Conservation (phyloP, 2,329 filamentous ascomycete species). For the Thermothelomyces thermophilus region DNA sequence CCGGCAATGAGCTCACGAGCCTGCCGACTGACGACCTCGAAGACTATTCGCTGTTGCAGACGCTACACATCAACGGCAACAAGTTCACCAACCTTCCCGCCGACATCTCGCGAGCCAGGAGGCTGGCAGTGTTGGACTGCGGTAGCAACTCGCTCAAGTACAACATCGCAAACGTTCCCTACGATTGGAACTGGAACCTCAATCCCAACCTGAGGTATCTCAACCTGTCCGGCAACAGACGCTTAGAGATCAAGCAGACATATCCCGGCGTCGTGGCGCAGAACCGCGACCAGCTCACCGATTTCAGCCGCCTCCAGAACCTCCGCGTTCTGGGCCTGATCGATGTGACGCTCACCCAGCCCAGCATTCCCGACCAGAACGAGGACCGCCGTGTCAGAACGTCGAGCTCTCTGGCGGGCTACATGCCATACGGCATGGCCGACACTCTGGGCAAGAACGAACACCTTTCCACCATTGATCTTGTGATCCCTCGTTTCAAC, state of each 20-base stretch:
- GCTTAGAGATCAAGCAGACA: conserved; percentile 77
- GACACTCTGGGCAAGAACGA: conserved; percentile 90
- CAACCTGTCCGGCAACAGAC: conserved; percentile 94
- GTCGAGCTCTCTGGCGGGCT: conserved; percentile 88
- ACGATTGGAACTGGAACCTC: conserved; percentile 99
- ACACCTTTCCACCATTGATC: conserved; percentile 89
- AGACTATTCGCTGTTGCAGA: conserved; percentile 77
- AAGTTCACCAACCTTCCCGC: conserved; percentile 95
- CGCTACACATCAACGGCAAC: conserved; percentile 94
- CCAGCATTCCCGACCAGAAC: conserved; percentile 88
- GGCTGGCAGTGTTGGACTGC: conserved; percentile 85
- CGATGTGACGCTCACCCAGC: conserved; percentile 93
- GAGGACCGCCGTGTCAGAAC: conserved; percentile 93
- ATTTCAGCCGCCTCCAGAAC: conserved; percentile 80
- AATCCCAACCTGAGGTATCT: conserved; percentile 92
- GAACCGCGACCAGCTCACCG: conserved; percentile 69
- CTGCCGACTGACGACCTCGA: conserved; percentile 91
- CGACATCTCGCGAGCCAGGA: conserved; percentile 89
- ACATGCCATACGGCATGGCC: conserved; percentile 93
- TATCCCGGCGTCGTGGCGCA: conserved; percentile 46
- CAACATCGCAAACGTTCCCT: conserved; percentile 98
- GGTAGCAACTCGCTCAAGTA: conserved; percentile 95
- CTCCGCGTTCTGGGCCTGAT: conserved; percentile 87
- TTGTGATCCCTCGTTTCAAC: conserved; percentile 88
- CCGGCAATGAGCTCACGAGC: conserved; percentile 87